Base-by-base conservation (phyloP, 2,329 filamentous ascomycete genomes). In the Albophoma yamanashiensis region DNA sequence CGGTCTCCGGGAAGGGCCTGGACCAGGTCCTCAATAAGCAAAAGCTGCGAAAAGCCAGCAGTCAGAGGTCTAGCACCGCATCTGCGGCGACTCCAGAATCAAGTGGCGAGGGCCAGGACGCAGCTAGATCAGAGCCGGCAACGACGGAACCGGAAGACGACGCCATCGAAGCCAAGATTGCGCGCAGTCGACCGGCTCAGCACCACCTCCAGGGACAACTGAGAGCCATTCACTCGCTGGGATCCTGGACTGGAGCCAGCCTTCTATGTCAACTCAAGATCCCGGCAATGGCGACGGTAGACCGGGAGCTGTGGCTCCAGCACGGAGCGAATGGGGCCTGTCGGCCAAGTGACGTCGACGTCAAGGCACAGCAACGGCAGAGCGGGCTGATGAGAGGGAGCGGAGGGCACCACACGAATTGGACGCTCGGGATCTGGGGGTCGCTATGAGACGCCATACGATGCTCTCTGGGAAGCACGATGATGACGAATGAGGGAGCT, bases 181-280 rank as follows among this genome's bases (percentile, higher is more conserved):
- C 64, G 31, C 68, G 73, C 17, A 69, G 73, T 43, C 68, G 73
- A 17, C 71, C 71, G 0, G 59, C 63, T 67, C 59, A 76, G 74
- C 65, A 75, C 66, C 65, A 75, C 65, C 68, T 84, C 1, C 81
- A 83, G 45, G 88, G 88, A 2, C 74, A 78, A 36, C 75, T 92
- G 45, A 80, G 89, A 34, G 86, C 82, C 2, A 75, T 91, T 2
- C 85, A 89, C 62, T 86, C 86, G 0, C 73, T 92, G 1, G 89
- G 89, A 0, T 77, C 89, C 2, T 93, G 89, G 89, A 82, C 83
- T 25, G 89, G 89, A 14, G 89, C 85, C 3, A 91, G 88, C 69
- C 69, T 93, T 59, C 75, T 89, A 22, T 82, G 86, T 3, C 84
- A 87, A 64, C 76, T 92, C 61, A 87, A 87, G 60, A 78, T 91